Percentiles rank a stretch among this genome's conserved stretches.
phyloP scores from a whole-genome alignment of 345 rosid genomes.

The Melastoma malabathricum region DNA sequence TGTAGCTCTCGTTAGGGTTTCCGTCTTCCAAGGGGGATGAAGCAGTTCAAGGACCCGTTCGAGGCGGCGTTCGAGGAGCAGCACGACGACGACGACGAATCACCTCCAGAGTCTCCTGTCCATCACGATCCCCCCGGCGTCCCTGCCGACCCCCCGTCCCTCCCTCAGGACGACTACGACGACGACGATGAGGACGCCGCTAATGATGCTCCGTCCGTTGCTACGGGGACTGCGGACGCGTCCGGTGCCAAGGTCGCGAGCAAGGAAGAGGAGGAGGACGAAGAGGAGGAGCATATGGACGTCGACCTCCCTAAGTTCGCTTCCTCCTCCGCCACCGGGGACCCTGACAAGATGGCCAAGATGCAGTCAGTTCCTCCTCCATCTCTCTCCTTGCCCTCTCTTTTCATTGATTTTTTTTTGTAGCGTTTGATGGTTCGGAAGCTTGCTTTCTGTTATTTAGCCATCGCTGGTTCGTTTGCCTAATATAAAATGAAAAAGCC shows the following conservation, averaged over 20 bases:
- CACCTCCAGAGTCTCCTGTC: slow-evolving; percentile 52
- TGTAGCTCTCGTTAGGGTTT: too few relatives aligned
- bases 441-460: not conserved
- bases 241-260: slow-evolving; percentile 11
- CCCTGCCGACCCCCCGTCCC: slow-evolving; percentile 7
- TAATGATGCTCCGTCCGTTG: slow-evolving; percentile 9
- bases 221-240: slow-evolving; percentile 9
- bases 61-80: slow-evolving; percentile 82
- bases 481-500: too few relatives aligned
- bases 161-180: slow-evolving; percentile 5
- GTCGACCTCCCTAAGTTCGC: slow-evolving; percentile 71
- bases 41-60: slow-evolving; percentile 81
- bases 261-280: slow-evolving; percentile 60
- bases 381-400: not conserved
- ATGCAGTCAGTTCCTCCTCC: slow-evolving; percentile 59
- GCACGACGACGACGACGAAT: slow-evolving; percentile 21
- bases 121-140: slow-evolving; percentile 17
- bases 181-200: slow-evolving; percentile 23
- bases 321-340: slow-evolving; percentile 52
- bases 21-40: slow-evolving; percentile 21
- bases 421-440: not conserved
- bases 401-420: not conserved
- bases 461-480: not conserved
- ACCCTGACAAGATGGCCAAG: slow-evolving; percentile 73
- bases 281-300: slow-evolving; percentile 85